Base-by-base conservation (phyloP, 306 rosid genomes). In the Quercus cerris region DNA sequence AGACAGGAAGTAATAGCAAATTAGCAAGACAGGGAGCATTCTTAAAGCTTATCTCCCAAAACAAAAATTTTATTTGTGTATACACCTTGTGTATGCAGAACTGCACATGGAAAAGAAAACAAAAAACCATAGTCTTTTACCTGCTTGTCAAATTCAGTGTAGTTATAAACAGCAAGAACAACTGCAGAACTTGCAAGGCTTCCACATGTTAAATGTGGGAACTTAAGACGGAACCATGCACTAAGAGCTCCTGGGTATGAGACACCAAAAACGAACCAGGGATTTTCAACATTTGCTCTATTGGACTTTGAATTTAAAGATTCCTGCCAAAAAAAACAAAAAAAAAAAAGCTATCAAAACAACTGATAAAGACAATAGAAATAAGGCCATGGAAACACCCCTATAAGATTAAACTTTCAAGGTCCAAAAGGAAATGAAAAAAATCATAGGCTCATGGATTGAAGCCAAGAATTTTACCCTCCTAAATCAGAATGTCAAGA, bases 181-280 rank as follows among this genome's bases (percentile, higher is more conserved):
- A 95, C 99, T 3, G 97, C 98, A 76, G 99, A 95, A 85, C 98
- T 95, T 64, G 98, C 99, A 75, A 95, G 97, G 84, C 98, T 93
- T 81, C 99, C 99, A 75, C 99, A 93, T 66, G 99, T 93, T 84
- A 93, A 84, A 81, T 95, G 99, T 75, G 99, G 98, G 82, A 95
- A 95, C 81, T 95, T 95, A 68, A 95, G 93, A 54, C 97, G 94
- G 80, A 95, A 95, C 99, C 99, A 95, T 31, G 99, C 99, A 81
- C 99, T 95, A 38, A 91, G 96, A 82, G 99, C 99, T 81, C 99
- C 99, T 1, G 99, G 22, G 75, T 95, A 95, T 1, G 98, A 95
- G 80, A 87, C 78, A 41, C 99, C 98, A 46, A 93, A 83, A 25
- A 95, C 72, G 38, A 95, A 95, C 99, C 99, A 95, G 1, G 96